Evolutionary conservation across 805 yeast species (phyloP).

Genomic region (Metschnikowia aberdeeniae): DNA sequence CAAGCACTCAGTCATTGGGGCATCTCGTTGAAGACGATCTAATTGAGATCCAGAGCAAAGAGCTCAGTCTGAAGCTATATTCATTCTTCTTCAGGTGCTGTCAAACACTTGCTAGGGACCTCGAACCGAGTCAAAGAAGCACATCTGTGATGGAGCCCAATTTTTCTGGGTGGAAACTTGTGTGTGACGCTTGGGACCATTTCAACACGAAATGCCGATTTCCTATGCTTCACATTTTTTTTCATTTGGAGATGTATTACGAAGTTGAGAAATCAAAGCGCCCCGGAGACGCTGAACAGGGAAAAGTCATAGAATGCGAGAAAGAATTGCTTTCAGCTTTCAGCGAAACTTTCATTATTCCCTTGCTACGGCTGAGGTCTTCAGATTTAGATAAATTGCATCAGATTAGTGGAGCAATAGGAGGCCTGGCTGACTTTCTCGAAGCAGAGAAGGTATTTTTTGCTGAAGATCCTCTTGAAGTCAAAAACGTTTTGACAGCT

Average conservation of each 20-base stretch:
- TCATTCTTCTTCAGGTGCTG: slow-evolving; percentile 9
- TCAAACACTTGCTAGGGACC: slow-evolving; percentile 4
- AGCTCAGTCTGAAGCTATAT: slow-evolving; percentile 5
- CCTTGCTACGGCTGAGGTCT: slow-evolving; percentile 7
- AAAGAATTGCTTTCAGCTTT: slow-evolving; percentile 7
- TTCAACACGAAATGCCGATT: slow-evolving; percentile 12
- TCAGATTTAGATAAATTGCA: background rate
- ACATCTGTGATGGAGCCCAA: background rate
- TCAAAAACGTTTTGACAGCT: background rate
- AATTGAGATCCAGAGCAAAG: slow-evolving; percentile 4
- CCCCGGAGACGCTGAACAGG: background rate
- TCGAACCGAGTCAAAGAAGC: background rate
- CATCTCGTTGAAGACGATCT: slow-evolving; percentile 1
- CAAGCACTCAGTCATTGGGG: background rate
- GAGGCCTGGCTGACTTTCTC: background rate
- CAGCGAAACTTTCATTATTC: slow-evolving; percentile 6
- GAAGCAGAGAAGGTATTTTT: slow-evolving; percentile 5
- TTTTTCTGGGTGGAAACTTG: slow-evolving; percentile 7
- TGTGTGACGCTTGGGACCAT: slow-evolving; percentile 10
- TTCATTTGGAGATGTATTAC: slow-evolving; percentile 8
- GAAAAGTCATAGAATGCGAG: slow-evolving; percentile 5
- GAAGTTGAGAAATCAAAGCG: slow-evolving; percentile 5
- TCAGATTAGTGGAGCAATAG: background rate
- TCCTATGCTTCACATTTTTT: slow-evolving; percentile 8
- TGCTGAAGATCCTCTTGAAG: background rate